These are phyloP conservation scores for Dactylellina haptotyla DNA, from an alignment of 2,329 filamentous ascomycete genomes.

Conservation along the genomic window DNA sequence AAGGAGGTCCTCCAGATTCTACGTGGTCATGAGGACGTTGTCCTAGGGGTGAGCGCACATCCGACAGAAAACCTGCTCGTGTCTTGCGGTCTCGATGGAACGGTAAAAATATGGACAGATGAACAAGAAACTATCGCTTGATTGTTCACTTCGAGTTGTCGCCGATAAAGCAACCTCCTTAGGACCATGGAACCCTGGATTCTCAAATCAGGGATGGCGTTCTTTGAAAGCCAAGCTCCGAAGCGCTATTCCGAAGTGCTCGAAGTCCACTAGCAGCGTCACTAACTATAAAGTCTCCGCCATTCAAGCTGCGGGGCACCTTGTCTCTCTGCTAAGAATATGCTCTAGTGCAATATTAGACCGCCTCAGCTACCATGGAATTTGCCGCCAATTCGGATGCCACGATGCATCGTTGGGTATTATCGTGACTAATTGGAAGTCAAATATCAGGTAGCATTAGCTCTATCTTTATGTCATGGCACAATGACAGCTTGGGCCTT, in stretches of 20 bases:
- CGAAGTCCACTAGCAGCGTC: not conserved
- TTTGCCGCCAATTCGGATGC: conserved; percentile 23
- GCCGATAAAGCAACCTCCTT: no score
- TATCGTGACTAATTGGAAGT: conserved; percentile 36
- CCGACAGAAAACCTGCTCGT: conserved; percentile 67
- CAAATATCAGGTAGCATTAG: no score
- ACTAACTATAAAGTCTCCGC: conserved; percentile 10
- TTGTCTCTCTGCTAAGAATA: not conserved
- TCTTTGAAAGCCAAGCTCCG: conserved; percentile 31
- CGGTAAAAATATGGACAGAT: conserved; percentile 71
- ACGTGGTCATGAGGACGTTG: conserved; percentile 68
- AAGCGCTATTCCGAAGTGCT: conserved; percentile 34
- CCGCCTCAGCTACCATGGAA: not conserved
- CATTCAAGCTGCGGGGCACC: conserved; percentile 13
- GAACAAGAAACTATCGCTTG: conserved; percentile 43
- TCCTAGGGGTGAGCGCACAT: conserved; percentile 71
- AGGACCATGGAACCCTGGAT: no score
- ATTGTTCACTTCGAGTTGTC: no score
- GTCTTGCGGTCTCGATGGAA: conserved; percentile 72
- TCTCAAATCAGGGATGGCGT: no score
- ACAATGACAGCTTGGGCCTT: not conserved
- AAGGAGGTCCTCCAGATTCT: conserved; percentile 81
- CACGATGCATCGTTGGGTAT: conserved; percentile 23
- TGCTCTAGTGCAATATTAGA: not conserved
- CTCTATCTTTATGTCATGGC: no score